Evolutionary conservation across 371 early-diverging fungal genomes (phyloP), one percentile per base, ranked within the genome.

Genomic region (Capillidium heterosporum): DNA sequence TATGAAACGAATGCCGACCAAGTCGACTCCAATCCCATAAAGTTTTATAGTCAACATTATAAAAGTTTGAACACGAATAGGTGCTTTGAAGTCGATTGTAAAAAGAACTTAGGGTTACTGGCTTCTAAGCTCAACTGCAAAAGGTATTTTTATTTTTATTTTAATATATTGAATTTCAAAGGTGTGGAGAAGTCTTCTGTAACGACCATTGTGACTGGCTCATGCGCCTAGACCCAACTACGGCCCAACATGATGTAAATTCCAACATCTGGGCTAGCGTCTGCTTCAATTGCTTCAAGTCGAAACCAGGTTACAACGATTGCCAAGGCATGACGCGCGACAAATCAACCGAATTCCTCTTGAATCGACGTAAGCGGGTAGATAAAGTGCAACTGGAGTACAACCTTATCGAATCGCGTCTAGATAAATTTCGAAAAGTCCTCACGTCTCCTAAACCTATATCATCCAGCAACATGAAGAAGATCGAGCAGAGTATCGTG

Each of bases 391-490:
- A 55, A 13, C 24, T 94, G 50, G 91, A 91, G 54, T 76, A 77
- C 17, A 94, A 90, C 64, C 77, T 87, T 52, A 65, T 91, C 7
- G 90, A 89, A 60, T 84, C 86, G 64, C 71, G 95, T 13, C 66
- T 92, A 53, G 91, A 84, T 64, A 80, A 80, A 64, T 81, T 89
- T 32, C 4, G 13, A 13, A 13, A 35, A 13, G 13, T 35, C 4
- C 13, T 35, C 4, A 35, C 35, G 4, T 35, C 35, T 7, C 35
- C 35, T 35, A 35, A 35, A 35, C 7, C 35, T 7, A 13, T 35
- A 35, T 7, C 35, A 7, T 35, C 35, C 13, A 39, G 31, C 23
- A 41, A 17, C 44, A 21, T 32, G 48, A 35, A 57, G 46, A 28
- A 56, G 32, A 71, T 75, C 1, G 83, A 81, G 39, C 78, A 80